Evolutionary conservation across 2,329 filamentous ascomycete species (phyloP).

Genomic region (Arthrobotrys iridis): DNA sequence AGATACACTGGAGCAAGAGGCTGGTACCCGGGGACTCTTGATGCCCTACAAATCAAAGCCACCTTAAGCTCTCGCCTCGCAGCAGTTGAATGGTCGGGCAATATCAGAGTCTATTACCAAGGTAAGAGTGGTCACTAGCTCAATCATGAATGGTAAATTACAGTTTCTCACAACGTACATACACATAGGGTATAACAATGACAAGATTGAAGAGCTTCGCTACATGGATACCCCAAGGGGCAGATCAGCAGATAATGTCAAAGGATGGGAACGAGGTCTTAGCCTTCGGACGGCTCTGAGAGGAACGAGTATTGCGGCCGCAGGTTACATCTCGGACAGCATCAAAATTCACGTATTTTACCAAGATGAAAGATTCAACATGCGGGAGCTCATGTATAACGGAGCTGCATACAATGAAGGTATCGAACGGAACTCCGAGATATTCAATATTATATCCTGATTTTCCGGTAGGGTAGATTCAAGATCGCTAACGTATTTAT

Average conservation of each 20-base stretch:
- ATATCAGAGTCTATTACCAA: slow-evolving; percentile 8
- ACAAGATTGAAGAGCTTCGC: neutral
- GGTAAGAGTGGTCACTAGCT: too few relatives aligned
- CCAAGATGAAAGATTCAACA: neutral
- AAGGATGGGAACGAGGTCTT: neutral
- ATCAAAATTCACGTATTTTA: neutral
- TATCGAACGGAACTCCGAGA: too few relatives aligned
- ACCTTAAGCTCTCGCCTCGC: neutral
- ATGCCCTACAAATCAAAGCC: neutral
- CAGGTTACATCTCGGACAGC: neutral
- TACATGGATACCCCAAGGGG: neutral
- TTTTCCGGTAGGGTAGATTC: neutral
- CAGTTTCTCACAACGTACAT: neutral
- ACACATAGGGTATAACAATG: neutral
- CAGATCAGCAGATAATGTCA: neutral
- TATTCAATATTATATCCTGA: too few relatives aligned
- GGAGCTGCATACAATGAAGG: neutral
- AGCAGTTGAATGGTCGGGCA: neutral
- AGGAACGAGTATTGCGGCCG: slow-evolving; percentile 1
- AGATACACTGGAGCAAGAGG: too few relatives aligned
- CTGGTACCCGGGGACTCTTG: too few relatives aligned
- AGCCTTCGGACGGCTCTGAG: neutral
- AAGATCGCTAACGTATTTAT: neutral
- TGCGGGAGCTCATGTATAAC: neutral
- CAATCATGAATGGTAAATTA: too few relatives aligned